These are phyloP conservation scores for Huntiella bhutanensis DNA, from an alignment of 2,329 filamentous ascomycete genomes.

Conservation along the genomic window DNA sequence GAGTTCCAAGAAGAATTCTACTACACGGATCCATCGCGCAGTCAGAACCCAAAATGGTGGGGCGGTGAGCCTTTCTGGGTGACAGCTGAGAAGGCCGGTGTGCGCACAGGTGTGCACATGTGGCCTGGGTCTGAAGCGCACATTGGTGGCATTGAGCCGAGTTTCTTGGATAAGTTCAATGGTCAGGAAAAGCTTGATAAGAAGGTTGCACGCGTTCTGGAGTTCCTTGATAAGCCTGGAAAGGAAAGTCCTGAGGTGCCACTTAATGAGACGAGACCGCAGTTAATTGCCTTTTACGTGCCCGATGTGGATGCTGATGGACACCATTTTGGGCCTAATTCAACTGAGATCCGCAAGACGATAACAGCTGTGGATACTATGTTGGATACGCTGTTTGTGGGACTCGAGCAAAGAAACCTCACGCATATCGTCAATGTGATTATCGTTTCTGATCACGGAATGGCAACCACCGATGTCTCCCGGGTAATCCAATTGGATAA, in stretches of 20 bases:
- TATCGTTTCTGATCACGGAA: conserved; percentile 93
- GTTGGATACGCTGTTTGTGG: conserved; percentile 57
- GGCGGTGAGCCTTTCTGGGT: conserved; percentile 85
- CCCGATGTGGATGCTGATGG: conserved; percentile 79
- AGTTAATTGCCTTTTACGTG: conserved; percentile 86
- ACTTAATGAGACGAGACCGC: conserved; percentile 45
- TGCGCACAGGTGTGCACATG: conserved; percentile 81
- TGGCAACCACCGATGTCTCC: conserved; percentile 75
- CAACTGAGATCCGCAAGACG: conserved; percentile 66
- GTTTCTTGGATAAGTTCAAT: conserved; percentile 71
- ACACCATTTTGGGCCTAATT: conserved; percentile 81
- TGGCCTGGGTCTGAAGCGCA: conserved; percentile 93
- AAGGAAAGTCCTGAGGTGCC: conserved; percentile 32
- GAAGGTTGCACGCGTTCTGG: conserved; percentile 64
- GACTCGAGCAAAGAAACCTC: conserved; percentile 63
- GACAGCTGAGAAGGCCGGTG: conserved; percentile 66
- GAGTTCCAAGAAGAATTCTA: conserved; percentile 60
- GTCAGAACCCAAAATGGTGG: conserved; percentile 85
- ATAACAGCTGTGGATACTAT: conserved; percentile 68
- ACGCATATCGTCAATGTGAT: conserved; percentile 83
- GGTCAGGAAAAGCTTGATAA: conserved; percentile 50
- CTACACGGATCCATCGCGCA: conserved; percentile 59
- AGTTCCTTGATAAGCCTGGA: conserved; percentile 70
- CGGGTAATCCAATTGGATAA: conserved; percentile 82
- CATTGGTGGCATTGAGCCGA: conserved; percentile 54